Base-by-base conservation (phyloP, 2,329 filamentous ascomycete species). In the Cytospora mali region DNA sequence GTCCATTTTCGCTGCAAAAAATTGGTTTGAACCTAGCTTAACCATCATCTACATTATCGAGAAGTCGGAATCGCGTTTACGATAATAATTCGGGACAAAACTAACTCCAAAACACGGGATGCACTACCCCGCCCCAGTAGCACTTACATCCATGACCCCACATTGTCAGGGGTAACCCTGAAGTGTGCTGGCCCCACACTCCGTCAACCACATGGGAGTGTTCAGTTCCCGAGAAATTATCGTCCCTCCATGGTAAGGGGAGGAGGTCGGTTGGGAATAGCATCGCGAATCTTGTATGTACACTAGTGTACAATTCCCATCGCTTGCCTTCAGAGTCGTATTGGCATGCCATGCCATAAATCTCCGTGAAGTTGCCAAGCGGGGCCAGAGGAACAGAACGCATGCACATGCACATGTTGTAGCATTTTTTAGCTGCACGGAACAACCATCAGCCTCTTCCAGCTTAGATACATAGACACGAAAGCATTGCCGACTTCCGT, bases 11-110 rank as follows among this genome's bases (percentile, higher is more conserved):
- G 28, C 31, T 48, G 60, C 63, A 14, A 58, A 29, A 56, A 29
- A 25, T 56, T 42, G 33, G 28, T 25, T 6, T 35, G 46, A 13
- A n/a, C n/a, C 25, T 48, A 46, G 21, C 14, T 42, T n/a, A 5
- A n/a, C 42, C 33, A 2, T 46, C 48, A 25, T 28, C 51, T 50
- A 55, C 33, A 49, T 25, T 2, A 27, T 55, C 25, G 60, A 39
- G 21, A 21, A 31, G 29, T 23, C 27, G 27, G 23, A 9, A 56
- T 18, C 18, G 18, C n/a, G 14, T 51, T 21, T 14, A 65, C 63
- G 63, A 65, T 51, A 65, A 65, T 59, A 25, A 35, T 21, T 58
- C 63, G 63, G 63, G 55, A 56, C 16, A 48, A 58, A 49, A 27
- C 52, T 52, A 49, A 49, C 25, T 27, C 25, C n/a, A n/a, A n/a